Base-by-base conservation (phyloP, 2,329 filamentous ascomycete species). In the Beauveria scarabaeidicola region DNA sequence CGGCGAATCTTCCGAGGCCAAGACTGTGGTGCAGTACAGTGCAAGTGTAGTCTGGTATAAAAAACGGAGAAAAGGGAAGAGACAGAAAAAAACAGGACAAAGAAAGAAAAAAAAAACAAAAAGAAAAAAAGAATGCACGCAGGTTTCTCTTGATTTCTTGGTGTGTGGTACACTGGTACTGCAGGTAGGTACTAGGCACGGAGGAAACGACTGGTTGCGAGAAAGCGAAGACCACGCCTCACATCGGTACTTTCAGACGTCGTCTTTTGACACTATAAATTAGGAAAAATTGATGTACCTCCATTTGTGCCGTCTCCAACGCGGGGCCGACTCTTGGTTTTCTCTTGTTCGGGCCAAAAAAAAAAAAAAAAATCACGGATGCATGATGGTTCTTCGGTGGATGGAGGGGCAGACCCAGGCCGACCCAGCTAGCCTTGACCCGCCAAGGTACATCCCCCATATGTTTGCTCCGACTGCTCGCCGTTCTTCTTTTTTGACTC, bases 391-490 rank as follows among this genome's bases (percentile, higher is more conserved):
- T 46, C 40, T 52, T 46, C 40, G 48, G 40, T 29, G 44, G 29
- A 52, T 52, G 48, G 57, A 53, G 57, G 57, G 57, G 57, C 41
- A 59, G 48, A 58, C 25, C 32, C 44, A 50, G 54, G 32, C 32
- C 23, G 27, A n/a, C 15, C 44, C 54, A 56, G 51, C 51, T n/a
- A 52, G 52, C 52, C 52, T 47, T 50, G 54, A 57, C 54, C 54
- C 54, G 54, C 54, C 54, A 17, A 50, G 54, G 32, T 41, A 29
- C 48, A 47, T 48, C 44, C 48, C 32, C 50, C 57, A 48, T 50
- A 52, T 47, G 40, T 52, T 52, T 50, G 48, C 44, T 52, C 50
- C 57, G 57, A 59, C 48, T 59, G 50, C 48, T 40, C 57, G 50
- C 57, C 50, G 48, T 59, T 47, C 56, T 32, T 38, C 48, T 38